Evolutionary conservation across 305 asterid species (phyloP).

Genomic region (Fraxinus platypoda): DNA sequence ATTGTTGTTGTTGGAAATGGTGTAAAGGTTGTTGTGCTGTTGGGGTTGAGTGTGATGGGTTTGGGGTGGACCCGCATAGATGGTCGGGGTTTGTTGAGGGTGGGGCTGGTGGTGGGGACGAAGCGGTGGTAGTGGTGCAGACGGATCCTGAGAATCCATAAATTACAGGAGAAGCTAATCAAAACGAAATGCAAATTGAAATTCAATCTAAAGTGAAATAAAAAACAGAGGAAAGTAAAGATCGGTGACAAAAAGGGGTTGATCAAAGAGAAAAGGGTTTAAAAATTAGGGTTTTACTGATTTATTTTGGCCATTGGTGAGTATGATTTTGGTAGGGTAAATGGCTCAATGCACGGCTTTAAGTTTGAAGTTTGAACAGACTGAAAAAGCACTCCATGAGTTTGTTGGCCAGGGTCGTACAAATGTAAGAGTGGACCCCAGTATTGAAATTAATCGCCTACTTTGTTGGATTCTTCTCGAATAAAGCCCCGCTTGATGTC

Average conservation of each 20-base stretch:
- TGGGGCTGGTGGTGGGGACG: conserved; percentile 38
- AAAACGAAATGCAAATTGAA: conserved; percentile 1
- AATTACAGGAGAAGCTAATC: neutral
- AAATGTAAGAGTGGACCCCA: neutral
- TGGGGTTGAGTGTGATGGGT: conserved; percentile 24
- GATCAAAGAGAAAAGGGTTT: conserved; percentile 12
- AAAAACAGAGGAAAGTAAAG: conserved; percentile 7
- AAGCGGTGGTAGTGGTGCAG: conserved; percentile 44
- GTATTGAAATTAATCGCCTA: neutral
- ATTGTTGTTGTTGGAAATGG: conserved; percentile 15
- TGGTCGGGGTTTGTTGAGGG: conserved; percentile 35
- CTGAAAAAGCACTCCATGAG: neutral
- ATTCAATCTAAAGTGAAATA: conserved; percentile 7
- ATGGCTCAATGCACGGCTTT: neutral
- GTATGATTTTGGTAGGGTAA: neutral
- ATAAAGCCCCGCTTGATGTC: neutral
- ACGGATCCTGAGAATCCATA: conserved; percentile 61
- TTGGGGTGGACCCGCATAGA: conserved; percentile 33
- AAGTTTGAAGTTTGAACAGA: neutral
- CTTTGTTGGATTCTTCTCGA: neutral
- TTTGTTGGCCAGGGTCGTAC: neutral
- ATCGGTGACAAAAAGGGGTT: conserved; percentile 2
- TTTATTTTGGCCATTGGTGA: neutral
- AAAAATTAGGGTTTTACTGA: conserved; percentile 27
- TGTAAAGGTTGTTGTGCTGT: conserved; percentile 23